Evolutionary conservation across 2,329 filamentous ascomycete genomes (phyloP).

Genomic region (Elsinoe necatrix): DNA sequence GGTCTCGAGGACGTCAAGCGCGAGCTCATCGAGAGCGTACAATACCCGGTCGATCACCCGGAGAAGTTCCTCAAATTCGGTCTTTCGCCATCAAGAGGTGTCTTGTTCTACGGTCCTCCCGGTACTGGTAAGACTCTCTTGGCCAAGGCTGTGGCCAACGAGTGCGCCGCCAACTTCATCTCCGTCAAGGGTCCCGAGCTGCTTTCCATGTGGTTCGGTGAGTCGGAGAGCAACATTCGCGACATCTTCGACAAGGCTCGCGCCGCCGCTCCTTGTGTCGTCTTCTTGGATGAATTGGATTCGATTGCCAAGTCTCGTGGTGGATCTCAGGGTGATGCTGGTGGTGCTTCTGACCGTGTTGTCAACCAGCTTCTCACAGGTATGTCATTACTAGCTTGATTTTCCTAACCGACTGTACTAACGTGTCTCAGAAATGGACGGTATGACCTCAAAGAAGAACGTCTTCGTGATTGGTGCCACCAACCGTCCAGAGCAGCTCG

Average conservation of each 20-base stretch:
- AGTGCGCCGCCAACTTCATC: slow-evolving; percentile 99
- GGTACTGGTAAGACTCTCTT: slow-evolving; percentile 99
- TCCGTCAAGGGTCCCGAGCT: slow-evolving; percentile 98
- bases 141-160: slow-evolving; percentile 98
- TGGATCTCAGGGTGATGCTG: slow-evolving; percentile 89
- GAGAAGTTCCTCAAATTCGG: slow-evolving; percentile 99
- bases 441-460: slow-evolving; percentile 99
- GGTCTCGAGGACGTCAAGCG: slow-evolving; percentile 97
- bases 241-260: slow-evolving; percentile 99
- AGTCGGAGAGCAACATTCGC: slow-evolving; percentile 98
- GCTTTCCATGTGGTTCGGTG: slow-evolving; percentile 99
- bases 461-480: slow-evolving; percentile 99
- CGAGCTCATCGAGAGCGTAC: slow-evolving; percentile 96
- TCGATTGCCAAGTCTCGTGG: slow-evolving; percentile 99
- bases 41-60: slow-evolving; percentile 98
- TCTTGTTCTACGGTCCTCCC: slow-evolving; percentile 95
- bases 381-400: slow-evolving; percentile 40
- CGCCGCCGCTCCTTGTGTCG: slow-evolving; percentile 92
- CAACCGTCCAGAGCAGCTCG: slow-evolving; percentile 96
- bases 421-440: slow-evolving; percentile 74
- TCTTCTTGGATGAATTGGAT: slow-evolving; percentile 97
- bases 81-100: slow-evolving; percentile 93
- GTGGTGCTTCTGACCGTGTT: slow-evolving; percentile 96
- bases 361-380: slow-evolving; percentile 98
- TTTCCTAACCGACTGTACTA: slow-evolving; percentile 32